phyloP scores from a whole-genome alignment of 164 flowering plant genomes.

The Buxus sempervirens region DNA sequence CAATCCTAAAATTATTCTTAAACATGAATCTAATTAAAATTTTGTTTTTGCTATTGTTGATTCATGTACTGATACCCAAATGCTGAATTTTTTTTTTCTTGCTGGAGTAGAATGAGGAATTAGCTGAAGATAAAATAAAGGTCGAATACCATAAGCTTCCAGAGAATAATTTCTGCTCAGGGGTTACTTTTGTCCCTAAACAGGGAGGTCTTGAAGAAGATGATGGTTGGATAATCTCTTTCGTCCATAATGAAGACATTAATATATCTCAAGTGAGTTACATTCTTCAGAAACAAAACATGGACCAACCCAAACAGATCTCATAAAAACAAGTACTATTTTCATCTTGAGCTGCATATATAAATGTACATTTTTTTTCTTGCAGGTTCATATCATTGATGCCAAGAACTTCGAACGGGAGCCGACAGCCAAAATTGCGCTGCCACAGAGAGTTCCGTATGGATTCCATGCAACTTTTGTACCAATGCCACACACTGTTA shows the following conservation, averaged over 20 bases:
- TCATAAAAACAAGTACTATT: no score
- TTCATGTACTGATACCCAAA: no score
- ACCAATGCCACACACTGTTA: neutral
- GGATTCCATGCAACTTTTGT: conserved; percentile 49
- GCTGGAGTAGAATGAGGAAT: neutral
- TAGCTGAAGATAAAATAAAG: conserved; percentile 28
- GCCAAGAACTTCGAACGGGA: conserved; percentile 35
- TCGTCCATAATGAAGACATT: conserved; percentile 54
- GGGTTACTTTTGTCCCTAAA: conserved; percentile 52
- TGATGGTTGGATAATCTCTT: conserved; percentile 63
- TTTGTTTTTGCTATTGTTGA: no score
- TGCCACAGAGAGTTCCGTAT: conserved; percentile 51
- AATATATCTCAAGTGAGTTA: conserved; percentile 44
- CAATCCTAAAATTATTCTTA: no score
- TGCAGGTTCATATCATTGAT: conserved; percentile 53
- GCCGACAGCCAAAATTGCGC: conserved; percentile 44
- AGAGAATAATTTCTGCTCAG: conserved; percentile 46
- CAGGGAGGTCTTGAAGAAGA: conserved; percentile 42
- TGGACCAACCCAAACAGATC: no score
- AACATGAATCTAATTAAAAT: no score
- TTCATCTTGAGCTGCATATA: no score
- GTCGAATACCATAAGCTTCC: conserved; percentile 52
- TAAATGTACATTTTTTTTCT: neutral
- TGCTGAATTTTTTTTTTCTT: neutral
- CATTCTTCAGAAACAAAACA: neutral